Base-by-base conservation (phyloP, 2,329 filamentous ascomycete genomes). In the Colletotrichum tofieldiae region DNA sequence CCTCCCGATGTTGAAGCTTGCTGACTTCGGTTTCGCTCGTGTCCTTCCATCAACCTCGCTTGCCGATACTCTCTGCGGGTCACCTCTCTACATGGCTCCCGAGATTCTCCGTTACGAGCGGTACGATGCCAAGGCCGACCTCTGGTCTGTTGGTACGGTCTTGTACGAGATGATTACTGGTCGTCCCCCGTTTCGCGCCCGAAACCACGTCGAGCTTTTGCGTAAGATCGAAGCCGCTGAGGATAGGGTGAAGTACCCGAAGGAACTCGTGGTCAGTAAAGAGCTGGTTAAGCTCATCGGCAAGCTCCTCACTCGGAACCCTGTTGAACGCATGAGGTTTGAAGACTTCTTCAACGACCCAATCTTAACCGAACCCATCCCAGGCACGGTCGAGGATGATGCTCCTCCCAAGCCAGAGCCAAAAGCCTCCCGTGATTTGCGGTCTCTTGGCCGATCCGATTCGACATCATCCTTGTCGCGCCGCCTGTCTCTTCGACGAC, bases 101-200 rank as follows among this genome's bases (percentile, higher is more conserved):
- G 96, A 99, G 84, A 99, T 99, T 75, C 86, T 99, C 74, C 92
- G 95, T 72, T 99, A 98, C 78, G 95, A 99, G 81, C 96, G 96
- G 79, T 99, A 99, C 82, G 96, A 98, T 84, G 94, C 96, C 75
- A 97, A 97, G 82, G 96, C 95, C 58, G 96, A 99, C 84, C 85
- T 99, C 43, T 99, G 96, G 96, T 99, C 96, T 29, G 94, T 98
- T 43, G 96, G 96, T 62, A 98, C 96, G 23, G 96, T 99, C 11
- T 85, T 97, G 32, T 98, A 94, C 80, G 96, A 99, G 84, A 98
- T 99, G 95, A 91, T 96, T 73, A 94, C 92, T 8, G 96, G 95
- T 65, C 93, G 91, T 74, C 95, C 96, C 29, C 96, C 96, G 0
- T 99, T 98, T 83, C 89, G 94, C 75, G 96, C 96, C 41, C 91